phyloP scores from a whole-genome alignment of 179 eudicot genomes.

The Beta corolliflora region DNA sequence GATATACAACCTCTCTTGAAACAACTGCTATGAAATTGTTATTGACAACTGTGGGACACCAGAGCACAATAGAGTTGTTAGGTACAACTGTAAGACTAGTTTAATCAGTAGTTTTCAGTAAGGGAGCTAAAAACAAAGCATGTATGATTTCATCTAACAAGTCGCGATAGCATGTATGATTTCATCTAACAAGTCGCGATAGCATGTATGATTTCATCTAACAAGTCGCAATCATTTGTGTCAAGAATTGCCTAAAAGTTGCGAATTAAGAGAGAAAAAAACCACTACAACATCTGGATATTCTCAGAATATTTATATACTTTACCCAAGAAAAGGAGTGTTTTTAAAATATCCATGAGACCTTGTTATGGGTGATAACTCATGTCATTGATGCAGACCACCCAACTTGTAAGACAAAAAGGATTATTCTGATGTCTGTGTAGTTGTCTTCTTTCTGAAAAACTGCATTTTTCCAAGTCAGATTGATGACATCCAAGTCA shows the following conservation, averaged over 20 bases:
- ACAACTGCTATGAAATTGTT: background rate
- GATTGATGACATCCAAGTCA: background rate
- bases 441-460: background rate
- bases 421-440: background rate
- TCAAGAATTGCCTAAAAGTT: constrained; percentile 1
- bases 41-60: background rate
- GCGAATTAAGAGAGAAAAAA: background rate
- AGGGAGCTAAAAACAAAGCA: background rate
- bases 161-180: background rate
- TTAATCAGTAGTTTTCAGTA: background rate
- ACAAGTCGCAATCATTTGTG: background rate
- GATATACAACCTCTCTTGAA: no score
- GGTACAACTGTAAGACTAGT: background rate
- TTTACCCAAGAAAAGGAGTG: background rate
- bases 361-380: background rate
- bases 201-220: background rate
- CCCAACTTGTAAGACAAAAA: background rate
- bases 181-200: background rate
- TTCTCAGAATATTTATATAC: background rate
- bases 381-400: background rate
- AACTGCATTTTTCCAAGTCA: background rate
- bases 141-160: background rate
- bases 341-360: background rate
- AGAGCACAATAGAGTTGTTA: background rate
- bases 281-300: background rate